Evolutionary conservation across 805 yeast species (phyloP), one percentile per base, ranked within the genome.

Genomic region (Candida sonorensis): DNA sequence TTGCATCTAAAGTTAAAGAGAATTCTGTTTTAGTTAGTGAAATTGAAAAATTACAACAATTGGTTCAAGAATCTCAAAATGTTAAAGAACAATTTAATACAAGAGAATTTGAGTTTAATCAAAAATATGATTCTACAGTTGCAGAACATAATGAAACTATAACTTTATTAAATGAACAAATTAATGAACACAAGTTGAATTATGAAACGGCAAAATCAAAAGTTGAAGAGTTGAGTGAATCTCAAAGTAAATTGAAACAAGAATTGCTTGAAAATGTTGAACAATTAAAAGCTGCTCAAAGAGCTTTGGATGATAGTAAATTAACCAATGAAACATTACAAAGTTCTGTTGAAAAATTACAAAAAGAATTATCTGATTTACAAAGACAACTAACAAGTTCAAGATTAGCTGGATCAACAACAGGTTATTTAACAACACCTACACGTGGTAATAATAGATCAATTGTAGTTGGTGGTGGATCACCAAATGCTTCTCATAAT

Each of bases 1-100:
- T 90, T 39, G 75, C 95, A 1, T 61, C 77, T 23, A 83, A 85
- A 55, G 79, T 82, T 17, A 83, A 76, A 44, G 96, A 86, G 46
- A 88, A 88, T 59, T 81, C 80, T 62, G 72, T 69, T 39, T 67
- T 90, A 51, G 67, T 74, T 37, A 59, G 61, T 11, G 81, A 82
- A 48, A 72, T 88, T 30, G 69, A 72, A 59, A 54, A 64, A 26
- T 53, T 77, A 33, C 73, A 70, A 40, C 47, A 47, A 8, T 61
- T 67, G 16, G 65, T 85, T 37, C 74, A 69, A 20, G 79, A 72
- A 40, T 68, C 78, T 6, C 61, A 67, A 26, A 57, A 55, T 25
- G 66, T 74, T 2, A 77, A 76, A 41, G 76, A 72, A 38, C 54
- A 63, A 4, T 59, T 79, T 41, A 71, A 74, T 48, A 36, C 69